Base-by-base conservation (phyloP, 2,329 filamentous ascomycete species). In the Phaeosphaeriaceae sp. region DNA sequence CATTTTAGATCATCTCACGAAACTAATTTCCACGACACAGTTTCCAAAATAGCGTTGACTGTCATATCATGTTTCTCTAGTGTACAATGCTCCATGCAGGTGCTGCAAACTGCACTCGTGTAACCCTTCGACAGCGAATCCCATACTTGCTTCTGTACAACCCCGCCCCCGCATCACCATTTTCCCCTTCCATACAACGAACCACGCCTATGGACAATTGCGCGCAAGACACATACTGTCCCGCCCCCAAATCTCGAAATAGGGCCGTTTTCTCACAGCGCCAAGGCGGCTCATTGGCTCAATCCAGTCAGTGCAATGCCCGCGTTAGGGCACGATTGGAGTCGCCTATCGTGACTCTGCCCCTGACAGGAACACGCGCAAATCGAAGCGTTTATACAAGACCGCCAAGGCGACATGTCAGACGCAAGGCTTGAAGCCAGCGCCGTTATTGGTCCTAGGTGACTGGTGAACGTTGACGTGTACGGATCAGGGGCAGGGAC, bases 261-360 rank as follows among this genome's bases (percentile, higher is more conserved):
- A 59, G 54, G 56, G 23, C 60, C 56, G 52, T 46, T 49, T 44
- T 48, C 48, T 42, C 24, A 52, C 50, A 35, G 22, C 47, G 61
- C 64, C 63, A 69, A 67, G 61, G 21, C 60, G 63, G 61, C 26
- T 49, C 40, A 46, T 52, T 32, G 43, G 58, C 61, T 30, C 43
- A 63, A 60, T 32, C n/a, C 49, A 54, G 63, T 42, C 43, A 49
- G 49, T 43, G 21, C 49, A 44, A 57, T 55, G 54, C 28, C 49
- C 58, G 58, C 59, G 30, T 59, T 49, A 23, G 40, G 13, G 26
- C 15, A 35, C 47, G 32, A 63, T 61, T 67, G 64, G 64, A 50
- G 35, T 57, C 56, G 56, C 46, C 30, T 58, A 59, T 62, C 56
- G 42, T 43, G 42, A 32, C 47, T 43, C 60, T 60, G 35, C 58